Base-by-base conservation (phyloP, 2,329 filamentous ascomycete genomes). In the Cercospora canescens region DNA sequence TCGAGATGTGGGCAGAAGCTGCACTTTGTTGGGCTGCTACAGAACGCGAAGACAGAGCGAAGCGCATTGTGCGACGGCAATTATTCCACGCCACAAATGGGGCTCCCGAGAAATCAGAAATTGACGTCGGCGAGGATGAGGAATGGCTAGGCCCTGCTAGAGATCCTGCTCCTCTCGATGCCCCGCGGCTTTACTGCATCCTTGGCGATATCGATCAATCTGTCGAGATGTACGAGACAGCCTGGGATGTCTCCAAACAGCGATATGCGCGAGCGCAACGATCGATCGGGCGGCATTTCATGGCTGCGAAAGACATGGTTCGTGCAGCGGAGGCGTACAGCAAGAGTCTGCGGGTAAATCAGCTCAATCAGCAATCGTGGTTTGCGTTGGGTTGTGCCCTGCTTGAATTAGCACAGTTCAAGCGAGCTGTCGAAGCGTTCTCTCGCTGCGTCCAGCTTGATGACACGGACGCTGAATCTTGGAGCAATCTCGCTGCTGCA, bases 1-100 rank as follows among this genome's bases (percentile, higher is more conserved):
- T 99, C 18, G 89, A 93, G 64, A 89, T 98, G 78, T 98, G 95
- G 93, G 92, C 95, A 1, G 95, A 99, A 79, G 93, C 94, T 4
- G 94, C 95, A 0, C 84, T 99, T 1, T 99, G 95, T 77, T 90
- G 93, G 73, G 94, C 93, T 12, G 84, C 88, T 0, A 91, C 89
- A 0, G 86, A 89, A n/a, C 85, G 89, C 79, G 94, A 97, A 79
- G 91, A 91, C 26, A 95, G 95, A 75, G 95, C 93, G 1, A 88
- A 87, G 63, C 86, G 85, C 3, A 86, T 97, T 57, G 82, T 98
- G 16, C 87, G 92, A 61, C 89, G 89, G 79, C 89, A 94, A 62
- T 82, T 99, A 0, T 97, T 92, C 80, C 85, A 90, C 57, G 86
- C 87, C 11, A 89, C 87, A 0, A 77, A 77, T 30, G 79, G 79